These are phyloP conservation scores for Dactylis glomerata DNA, from an alignment of 176 grass and related monocot genomes.

Conservation along the genomic window DNA sequence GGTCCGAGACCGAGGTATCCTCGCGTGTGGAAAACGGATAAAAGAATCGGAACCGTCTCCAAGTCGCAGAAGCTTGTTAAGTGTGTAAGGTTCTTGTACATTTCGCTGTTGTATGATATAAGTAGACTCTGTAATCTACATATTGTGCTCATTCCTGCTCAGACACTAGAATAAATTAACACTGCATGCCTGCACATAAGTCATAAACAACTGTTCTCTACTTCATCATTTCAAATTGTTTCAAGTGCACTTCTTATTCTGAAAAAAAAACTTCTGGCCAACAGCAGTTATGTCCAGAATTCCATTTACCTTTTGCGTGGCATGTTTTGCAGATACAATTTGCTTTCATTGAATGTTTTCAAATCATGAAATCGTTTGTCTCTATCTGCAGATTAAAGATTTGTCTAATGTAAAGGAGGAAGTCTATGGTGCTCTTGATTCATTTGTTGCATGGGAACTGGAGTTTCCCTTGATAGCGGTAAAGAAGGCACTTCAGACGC, in stretches of 20 bases:
- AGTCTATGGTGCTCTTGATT: slow-evolving; percentile 94
- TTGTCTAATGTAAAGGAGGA: slow-evolving; percentile 97
- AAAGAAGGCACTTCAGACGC: slow-evolving; percentile 85
- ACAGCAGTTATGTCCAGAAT: background rate
- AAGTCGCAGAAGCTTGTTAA: slow-evolving; percentile 94
- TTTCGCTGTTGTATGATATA: background rate
- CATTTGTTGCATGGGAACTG: slow-evolving; percentile 95
- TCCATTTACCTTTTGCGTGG: background rate
- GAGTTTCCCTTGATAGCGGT: slow-evolving; percentile 96
- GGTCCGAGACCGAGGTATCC: slow-evolving; percentile 84
- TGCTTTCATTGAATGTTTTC: no score
- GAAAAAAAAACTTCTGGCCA: background rate
- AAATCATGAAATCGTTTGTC: background rate
- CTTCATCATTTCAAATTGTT: background rate
- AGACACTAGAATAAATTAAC: background rate
- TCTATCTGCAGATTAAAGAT: slow-evolving; percentile 63
- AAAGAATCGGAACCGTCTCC: slow-evolving; percentile 81
- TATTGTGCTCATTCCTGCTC: background rate
- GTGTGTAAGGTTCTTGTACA: slow-evolving; percentile 71
- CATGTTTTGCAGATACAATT: background rate
- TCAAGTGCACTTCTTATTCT: background rate
- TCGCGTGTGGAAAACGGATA: slow-evolving; percentile 79
- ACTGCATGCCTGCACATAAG: background rate
- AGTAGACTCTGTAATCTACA: background rate
- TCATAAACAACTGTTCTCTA: background rate